Percentiles rank a stretch among this genome's conserved stretches.
phyloP scores from a whole-genome alignment of 352 stramenopile species.

The Globisporangium ultimum region DNA sequence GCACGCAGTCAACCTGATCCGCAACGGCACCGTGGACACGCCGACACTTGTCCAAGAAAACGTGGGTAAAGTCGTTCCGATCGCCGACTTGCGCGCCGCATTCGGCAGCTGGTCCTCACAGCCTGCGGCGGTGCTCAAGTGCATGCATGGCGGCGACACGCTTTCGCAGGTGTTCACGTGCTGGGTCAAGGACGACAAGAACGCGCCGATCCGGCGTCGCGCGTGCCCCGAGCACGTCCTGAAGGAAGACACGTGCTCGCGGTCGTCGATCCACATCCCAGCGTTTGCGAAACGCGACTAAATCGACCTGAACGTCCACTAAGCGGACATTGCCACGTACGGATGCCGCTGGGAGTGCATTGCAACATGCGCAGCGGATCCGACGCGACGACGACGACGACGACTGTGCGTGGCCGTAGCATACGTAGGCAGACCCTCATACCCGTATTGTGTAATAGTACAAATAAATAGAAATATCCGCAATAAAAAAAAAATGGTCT shows the following conservation, averaged over 20 bases:
- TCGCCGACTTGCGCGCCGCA: conserved; percentile 36
- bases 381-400: too few species aligned
- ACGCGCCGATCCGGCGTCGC: conserved; percentile 42
- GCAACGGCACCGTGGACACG: conserved; percentile 65
- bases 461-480: too few species aligned
- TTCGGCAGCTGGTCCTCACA: conserved; percentile 22
- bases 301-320: too few species aligned
- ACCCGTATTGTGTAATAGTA: too few species aligned
- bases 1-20: conserved; percentile 72
- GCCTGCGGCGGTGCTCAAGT: conserved; percentile 27
- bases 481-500: too few species aligned
- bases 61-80: conserved; percentile 48
- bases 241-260: conserved; percentile 68
- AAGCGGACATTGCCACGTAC: too few species aligned
- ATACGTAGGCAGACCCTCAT: too few species aligned
- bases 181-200: conserved; percentile 62
- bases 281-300: conserved; percentile 28
- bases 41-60: conserved; percentile 57
- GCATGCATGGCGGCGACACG: conserved; percentile 29
- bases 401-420: too few species aligned
- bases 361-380: too few species aligned
- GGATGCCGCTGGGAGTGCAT: too few species aligned
- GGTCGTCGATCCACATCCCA: conserved; percentile 45
- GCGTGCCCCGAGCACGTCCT: conserved; percentile 62
- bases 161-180: conserved; percentile 83